These are phyloP conservation scores for Psilocybe mexicana DNA, from an alignment of 1,284 basidiomycete genomes.

Conservation along the genomic window DNA sequence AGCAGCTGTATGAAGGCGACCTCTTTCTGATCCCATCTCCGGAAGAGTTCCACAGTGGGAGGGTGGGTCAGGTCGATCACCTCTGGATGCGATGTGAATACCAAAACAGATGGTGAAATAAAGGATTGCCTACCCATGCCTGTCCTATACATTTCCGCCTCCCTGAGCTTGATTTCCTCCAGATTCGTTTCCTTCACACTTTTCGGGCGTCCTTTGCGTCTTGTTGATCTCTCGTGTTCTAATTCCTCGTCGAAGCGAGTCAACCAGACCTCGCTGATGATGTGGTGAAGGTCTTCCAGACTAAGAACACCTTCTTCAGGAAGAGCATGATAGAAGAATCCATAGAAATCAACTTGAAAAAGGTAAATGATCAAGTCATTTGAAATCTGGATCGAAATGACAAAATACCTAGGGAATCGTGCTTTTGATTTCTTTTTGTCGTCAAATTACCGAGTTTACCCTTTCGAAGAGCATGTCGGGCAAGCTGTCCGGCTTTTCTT, in stretches of 20 bases:
- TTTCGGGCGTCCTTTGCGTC: constrained; percentile 81
- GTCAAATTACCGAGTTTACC: constrained; percentile 64
- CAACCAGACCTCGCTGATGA: constrained; percentile 75
- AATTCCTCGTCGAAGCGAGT: constrained; percentile 72
- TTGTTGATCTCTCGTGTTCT: constrained; percentile 57
- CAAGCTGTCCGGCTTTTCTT: constrained; percentile 79
- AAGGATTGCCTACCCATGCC: constrained; percentile 69
- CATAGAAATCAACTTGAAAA: constrained; percentile 65
- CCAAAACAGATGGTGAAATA: constrained; percentile 1
- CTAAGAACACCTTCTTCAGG: constrained; percentile 65
- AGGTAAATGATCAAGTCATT: constrained; percentile 32
- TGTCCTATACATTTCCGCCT: constrained; percentile 75
- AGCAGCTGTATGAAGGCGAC: constrained; percentile 74
- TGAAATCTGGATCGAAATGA: constrained; percentile 4
- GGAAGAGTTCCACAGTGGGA: constrained; percentile 72
- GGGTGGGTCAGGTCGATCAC: constrained; percentile 82
- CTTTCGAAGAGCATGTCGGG: constrained; percentile 71
- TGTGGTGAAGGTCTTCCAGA: constrained; percentile 66
- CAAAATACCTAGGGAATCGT: constrained; percentile 52
- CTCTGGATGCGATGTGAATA: constrained; percentile 46
- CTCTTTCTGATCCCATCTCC: constrained; percentile 77
- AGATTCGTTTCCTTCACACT: constrained; percentile 68
- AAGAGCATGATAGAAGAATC: constrained; percentile 79
- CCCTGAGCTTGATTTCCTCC: constrained; percentile 71
- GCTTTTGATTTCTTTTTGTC: constrained; percentile 57